Percentiles rank a stretch among this genome's conserved stretches.
phyloP scores from a whole-genome alignment of 345 rosid species.

The Populus nigra region DNA sequence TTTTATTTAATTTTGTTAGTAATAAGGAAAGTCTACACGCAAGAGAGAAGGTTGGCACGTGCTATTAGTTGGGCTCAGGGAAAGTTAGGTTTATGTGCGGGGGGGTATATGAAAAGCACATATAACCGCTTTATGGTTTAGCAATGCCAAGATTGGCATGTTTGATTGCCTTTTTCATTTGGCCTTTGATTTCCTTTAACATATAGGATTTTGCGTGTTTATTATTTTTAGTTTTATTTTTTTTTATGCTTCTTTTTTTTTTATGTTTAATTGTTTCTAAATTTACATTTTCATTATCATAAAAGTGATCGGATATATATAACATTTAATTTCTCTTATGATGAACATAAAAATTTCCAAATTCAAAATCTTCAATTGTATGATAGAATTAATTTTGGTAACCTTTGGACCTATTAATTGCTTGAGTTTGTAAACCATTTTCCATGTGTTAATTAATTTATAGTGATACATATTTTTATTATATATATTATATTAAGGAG shows the following conservation, averaged over 20 bases:
- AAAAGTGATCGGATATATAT: too few species aligned
- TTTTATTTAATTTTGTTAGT: not conserved
- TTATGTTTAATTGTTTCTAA: too few species aligned
- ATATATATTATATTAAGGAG: too few species aligned
- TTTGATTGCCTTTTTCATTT: constrained; percentile 24
- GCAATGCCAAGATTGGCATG: constrained; percentile 40
- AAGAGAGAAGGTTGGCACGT: constrained; percentile 29
- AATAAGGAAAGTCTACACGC: not conserved
- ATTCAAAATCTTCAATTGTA: not conserved
- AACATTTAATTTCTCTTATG: too few species aligned
- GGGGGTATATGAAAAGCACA: constrained; percentile 50
- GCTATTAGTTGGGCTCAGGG: constrained; percentile 21
- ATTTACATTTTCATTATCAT: not conserved
- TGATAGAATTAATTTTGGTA: not conserved
- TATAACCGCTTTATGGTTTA: constrained; percentile 50
- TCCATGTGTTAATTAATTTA: too few species aligned
- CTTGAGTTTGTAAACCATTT: too few species aligned
- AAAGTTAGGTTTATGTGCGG: constrained; percentile 30
- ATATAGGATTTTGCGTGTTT: not conserved
- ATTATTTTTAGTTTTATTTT: not conserved
- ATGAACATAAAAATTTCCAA: not conserved
- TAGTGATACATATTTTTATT: too few species aligned
- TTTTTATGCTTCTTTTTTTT: not conserved
- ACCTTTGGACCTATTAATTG: not conserved
- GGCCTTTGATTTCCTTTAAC: constrained; percentile 5